These are phyloP conservation scores for Podospora appendiculata DNA, from an alignment of 495 filamentous ascomycete genomes.

Conservation along the genomic window DNA sequence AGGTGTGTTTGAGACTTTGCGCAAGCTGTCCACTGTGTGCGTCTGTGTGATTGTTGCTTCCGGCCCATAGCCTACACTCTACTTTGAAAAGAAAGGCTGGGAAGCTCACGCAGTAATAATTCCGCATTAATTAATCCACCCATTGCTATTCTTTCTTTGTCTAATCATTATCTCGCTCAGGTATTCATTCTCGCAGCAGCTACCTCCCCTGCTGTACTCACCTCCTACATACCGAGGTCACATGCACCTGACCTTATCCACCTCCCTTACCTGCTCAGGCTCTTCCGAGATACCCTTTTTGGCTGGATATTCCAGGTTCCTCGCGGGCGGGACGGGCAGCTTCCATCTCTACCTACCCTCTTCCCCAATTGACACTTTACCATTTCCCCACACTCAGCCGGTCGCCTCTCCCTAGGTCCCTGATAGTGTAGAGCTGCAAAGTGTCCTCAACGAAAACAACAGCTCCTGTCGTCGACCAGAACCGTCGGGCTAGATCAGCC, in stretches of 20 bases:
- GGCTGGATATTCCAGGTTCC: too few relatives aligned
- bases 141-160: neutral
- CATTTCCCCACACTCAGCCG: neutral
- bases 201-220: too few relatives aligned
- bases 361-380: neutral
- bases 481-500: neutral
- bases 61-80: neutral
- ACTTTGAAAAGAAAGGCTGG: neutral
- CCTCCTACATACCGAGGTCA: too few relatives aligned
- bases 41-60: neutral
- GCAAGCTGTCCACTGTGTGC: neutral
- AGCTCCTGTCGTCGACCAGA: neutral
- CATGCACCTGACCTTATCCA: too few relatives aligned
- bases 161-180: neutral
- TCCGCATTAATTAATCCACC: neutral
- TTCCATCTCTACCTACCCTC: neutral
- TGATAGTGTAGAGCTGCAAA: too few relatives aligned
- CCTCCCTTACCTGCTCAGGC: too few relatives aligned
- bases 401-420: too few relatives aligned
- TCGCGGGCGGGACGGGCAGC: too few relatives aligned
- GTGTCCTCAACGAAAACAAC: conserved; percentile 11
- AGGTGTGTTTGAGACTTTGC: neutral
- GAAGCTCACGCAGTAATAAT: neutral
- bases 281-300: too few relatives aligned
- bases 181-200: too few relatives aligned